Conservation (phyloP, 2,329 filamentous ascomycete species). For the Sporothrix brunneoviolacea region DNA sequence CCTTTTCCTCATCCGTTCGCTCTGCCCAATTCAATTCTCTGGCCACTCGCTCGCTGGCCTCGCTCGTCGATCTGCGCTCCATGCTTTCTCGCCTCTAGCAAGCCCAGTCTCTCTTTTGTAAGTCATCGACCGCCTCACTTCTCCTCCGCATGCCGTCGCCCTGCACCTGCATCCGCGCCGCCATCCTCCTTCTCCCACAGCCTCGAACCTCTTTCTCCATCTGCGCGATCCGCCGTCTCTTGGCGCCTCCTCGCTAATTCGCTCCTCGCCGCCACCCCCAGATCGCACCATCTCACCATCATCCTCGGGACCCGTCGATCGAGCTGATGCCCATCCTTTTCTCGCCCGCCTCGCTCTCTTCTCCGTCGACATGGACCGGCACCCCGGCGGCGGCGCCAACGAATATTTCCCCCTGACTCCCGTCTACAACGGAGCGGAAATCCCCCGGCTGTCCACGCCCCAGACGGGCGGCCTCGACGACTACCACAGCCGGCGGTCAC, state of each 20-base stretch:
- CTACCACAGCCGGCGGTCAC: constrained; percentile 16
- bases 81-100: no score
- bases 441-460: constrained; percentile 14
- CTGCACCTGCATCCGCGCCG: no score
- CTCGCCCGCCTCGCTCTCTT: background rate
- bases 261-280: no score
- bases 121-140: no score
- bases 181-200: no score
- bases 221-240: background rate
- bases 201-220: no score
- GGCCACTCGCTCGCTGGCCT: background rate
- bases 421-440: constrained; percentile 17
- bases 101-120: no score
- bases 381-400: constrained; percentile 14
- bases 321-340: background rate
- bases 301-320: background rate
- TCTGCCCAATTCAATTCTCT: constrained; percentile 1
- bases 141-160: no score
- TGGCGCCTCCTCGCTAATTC: background rate
- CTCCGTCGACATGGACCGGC: constrained; percentile 18
- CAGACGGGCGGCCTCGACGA: constrained; percentile 9
- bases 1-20: constrained; percentile 12
- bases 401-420: constrained; percentile 14
- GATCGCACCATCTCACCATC: background rate
- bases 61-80: no score